phyloP scores from a whole-genome alignment of 2,329 filamentous ascomycete genomes.

The Ambrosiella beaveri region DNA sequence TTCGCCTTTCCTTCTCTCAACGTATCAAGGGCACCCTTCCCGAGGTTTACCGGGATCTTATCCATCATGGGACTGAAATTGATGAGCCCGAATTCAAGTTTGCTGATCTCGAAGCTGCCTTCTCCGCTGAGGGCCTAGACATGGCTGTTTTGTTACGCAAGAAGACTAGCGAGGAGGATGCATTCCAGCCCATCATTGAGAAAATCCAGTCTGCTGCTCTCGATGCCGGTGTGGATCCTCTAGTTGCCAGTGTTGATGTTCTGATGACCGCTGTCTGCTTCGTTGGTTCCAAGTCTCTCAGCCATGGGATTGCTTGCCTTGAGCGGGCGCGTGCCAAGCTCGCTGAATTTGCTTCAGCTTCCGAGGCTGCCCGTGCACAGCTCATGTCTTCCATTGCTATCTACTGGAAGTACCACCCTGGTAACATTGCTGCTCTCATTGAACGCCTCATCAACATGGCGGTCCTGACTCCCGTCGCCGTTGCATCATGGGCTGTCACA shows the following conservation, averaged over 20 bases:
- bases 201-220: constrained; percentile 65
- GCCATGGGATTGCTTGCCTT: constrained; percentile 87
- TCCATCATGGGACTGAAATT: constrained; percentile 76
- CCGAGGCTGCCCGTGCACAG: constrained; percentile 61
- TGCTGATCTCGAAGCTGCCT: constrained; percentile 58
- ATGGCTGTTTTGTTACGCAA: constrained; percentile 62
- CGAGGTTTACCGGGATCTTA: constrained; percentile 61
- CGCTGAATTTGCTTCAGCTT: constrained; percentile 57
- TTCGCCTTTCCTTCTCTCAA: constrained; percentile 87
- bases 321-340: constrained; percentile 86
- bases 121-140: constrained; percentile 68
- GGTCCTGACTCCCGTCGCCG: constrained; percentile 69
- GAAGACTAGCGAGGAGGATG: constrained; percentile 62
- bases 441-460: constrained; percentile 97
- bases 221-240: constrained; percentile 54
- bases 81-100: constrained; percentile 96
- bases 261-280: constrained; percentile 88
- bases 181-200: constrained; percentile 67
- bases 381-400: constrained; percentile 80
- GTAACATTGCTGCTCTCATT: constrained; percentile 78
- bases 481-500: constrained; percentile 77
- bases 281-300: constrained; percentile 87
- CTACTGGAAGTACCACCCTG: constrained; percentile 88
- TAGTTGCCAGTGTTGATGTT: constrained; percentile 78
- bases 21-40: constrained; percentile 89